Evolutionary conservation across 73 alveolate genomes (phyloP).

Genomic region (Chromera velia): DNA sequence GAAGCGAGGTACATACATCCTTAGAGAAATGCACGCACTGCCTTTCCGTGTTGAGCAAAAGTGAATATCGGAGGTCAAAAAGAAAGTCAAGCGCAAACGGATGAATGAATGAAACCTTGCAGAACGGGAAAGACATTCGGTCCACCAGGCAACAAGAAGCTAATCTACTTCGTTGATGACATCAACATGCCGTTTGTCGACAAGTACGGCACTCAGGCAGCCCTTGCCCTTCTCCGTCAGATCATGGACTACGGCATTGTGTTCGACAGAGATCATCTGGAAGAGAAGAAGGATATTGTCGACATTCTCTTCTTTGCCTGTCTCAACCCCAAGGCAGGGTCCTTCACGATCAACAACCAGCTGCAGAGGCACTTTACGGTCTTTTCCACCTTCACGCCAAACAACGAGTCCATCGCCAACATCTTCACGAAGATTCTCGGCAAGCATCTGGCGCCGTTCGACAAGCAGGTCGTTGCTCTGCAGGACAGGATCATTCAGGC

Average conservation of each 20-base stretch:
- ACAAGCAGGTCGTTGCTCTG: conserved; percentile 68
- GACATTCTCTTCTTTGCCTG: conserved; percentile 91
- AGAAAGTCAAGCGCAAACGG: no score
- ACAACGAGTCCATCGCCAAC: conserved; percentile 35
- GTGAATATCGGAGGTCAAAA: no score
- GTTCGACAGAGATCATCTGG: conserved; percentile 93
- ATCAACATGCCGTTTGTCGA: conserved; percentile 99
- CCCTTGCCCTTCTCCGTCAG: conserved; percentile 89
- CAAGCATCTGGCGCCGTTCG: conserved; percentile 79
- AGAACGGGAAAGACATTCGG: conserved; percentile 92
- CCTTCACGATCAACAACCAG: conserved; percentile 91
- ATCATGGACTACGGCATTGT: conserved; percentile 85
- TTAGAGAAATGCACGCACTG: no score
- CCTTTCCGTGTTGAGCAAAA: no score
- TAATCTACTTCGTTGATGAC: conserved; percentile 97
- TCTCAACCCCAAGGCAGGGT: conserved; percentile 97
- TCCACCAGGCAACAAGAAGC: conserved; percentile 90
- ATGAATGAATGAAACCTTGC: conserved; percentile 89
- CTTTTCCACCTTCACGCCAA: conserved; percentile 63
- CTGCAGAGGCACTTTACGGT: conserved; percentile 95
- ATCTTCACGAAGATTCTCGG: conserved; percentile 64
- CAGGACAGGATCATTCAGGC: conserved; percentile 71
- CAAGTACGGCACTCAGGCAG: conserved; percentile 94
- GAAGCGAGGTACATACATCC: no score
- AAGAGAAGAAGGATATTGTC: conserved; percentile 81